Evolutionary conservation across 2,329 filamentous ascomycete species (phyloP).

Genomic region (Stagonosporopsis chrysanthemi): DNA sequence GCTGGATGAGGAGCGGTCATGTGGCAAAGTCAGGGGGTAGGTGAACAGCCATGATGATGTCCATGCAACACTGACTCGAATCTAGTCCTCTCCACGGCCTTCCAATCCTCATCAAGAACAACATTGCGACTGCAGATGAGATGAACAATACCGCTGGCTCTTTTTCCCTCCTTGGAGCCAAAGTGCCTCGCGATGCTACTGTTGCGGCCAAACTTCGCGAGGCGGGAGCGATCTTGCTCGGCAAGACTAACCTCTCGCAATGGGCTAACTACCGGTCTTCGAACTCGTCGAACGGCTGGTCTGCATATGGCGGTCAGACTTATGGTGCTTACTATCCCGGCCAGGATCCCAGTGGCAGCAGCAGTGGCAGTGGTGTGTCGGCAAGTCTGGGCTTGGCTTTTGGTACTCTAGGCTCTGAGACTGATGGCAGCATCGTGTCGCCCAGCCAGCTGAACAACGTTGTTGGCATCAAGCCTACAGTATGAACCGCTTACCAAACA

Average conservation of each 20-base stretch:
- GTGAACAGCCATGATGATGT: background rate
- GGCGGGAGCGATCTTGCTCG: constrained; percentile 69
- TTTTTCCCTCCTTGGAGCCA: constrained; percentile 67
- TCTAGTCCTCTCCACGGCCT: constrained; percentile 67
- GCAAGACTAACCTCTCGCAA: constrained; percentile 70
- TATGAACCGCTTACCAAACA: background rate
- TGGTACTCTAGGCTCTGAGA: constrained; percentile 68
- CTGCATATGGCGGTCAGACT: constrained; percentile 68
- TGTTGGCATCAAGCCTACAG: constrained; percentile 68
- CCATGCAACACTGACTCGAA: constrained; percentile 2
- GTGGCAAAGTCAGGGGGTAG: constrained; percentile 57
- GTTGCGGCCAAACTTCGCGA: constrained; percentile 66
- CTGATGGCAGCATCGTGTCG: constrained; percentile 68
- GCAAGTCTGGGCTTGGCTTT: constrained; percentile 66
- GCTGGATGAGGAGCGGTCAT: constrained; percentile 58
- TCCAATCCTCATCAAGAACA: constrained; percentile 72
- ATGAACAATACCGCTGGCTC: constrained; percentile 73
- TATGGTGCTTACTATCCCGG: constrained; percentile 67
- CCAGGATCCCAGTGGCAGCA: constrained; percentile 62
- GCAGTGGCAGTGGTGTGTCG: constrained; percentile 65
- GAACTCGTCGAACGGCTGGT: constrained; percentile 70
- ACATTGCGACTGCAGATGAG: constrained; percentile 68
- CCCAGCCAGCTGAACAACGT: constrained; percentile 66
- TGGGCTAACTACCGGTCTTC: constrained; percentile 69
- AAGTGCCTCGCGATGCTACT: constrained; percentile 64